Evolutionary conservation across 1,284 basidiomycete species (phyloP).

Genomic region (Pholiota adiposa): DNA sequence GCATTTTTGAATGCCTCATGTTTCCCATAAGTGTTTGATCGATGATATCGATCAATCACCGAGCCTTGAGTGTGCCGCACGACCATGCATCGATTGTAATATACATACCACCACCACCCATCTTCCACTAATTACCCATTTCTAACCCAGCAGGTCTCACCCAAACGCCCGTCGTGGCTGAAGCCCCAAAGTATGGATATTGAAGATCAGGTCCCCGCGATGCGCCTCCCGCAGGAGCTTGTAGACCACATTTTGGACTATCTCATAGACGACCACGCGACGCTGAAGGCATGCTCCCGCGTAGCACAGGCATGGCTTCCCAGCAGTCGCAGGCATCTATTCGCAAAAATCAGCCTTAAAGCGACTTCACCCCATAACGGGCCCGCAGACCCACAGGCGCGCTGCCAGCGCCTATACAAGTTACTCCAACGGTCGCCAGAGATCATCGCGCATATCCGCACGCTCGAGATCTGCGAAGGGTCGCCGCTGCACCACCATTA

Average conservation of each 20-base stretch:
- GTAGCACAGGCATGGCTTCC: slow-evolving; percentile 35
- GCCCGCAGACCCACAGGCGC: slow-evolving; percentile 26
- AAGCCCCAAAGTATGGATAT: slow-evolving; percentile 6
- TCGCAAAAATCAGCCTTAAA: slow-evolving; percentile 34
- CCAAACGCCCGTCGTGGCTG: neutral
- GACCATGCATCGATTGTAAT: slow-evolving; percentile 22
- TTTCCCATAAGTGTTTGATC: slow-evolving; percentile 24
- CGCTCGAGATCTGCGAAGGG: slow-evolving; percentile 43
- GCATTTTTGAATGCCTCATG: slow-evolving; percentile 17
- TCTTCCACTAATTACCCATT: slow-evolving; percentile 3
- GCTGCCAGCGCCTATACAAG: slow-evolving; percentile 29
- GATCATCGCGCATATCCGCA: slow-evolving; percentile 36
- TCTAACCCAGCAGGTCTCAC: slow-evolving; percentile 2
- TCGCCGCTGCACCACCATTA: slow-evolving; percentile 29
- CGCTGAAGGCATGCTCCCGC: slow-evolving; percentile 28
- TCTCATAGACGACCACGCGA: slow-evolving; percentile 28
- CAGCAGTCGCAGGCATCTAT: slow-evolving; percentile 33
- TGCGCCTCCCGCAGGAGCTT: slow-evolving; percentile 36
- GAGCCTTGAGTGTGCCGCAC: slow-evolving; percentile 28
- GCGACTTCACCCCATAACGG: slow-evolving; percentile 27
- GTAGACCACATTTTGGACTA: slow-evolving; percentile 38
- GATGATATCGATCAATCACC: slow-evolving; percentile 34
- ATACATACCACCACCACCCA: slow-evolving; percentile 19
- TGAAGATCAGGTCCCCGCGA: slow-evolving; percentile 8
- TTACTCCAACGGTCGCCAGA: slow-evolving; percentile 35